These are phyloP conservation scores for Hyparrhenia diplandra DNA, from an alignment of 176 grass and related monocot species.

Conservation along the genomic window DNA sequence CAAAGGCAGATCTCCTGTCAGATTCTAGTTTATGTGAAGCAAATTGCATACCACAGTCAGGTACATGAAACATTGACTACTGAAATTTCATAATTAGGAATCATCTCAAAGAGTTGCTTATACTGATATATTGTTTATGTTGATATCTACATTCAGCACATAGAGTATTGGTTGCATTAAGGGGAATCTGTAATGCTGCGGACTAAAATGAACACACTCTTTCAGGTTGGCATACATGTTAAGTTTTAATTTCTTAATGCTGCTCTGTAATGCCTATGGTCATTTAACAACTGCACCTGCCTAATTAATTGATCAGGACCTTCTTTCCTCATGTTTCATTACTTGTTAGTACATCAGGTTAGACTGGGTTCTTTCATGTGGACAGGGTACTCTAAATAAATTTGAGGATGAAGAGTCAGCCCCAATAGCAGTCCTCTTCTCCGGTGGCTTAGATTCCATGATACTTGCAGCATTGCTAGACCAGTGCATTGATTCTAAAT, in stretches of 20 bases:
- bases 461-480: slow-evolving; percentile 88
- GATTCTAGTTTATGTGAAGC: slow-evolving; percentile 15
- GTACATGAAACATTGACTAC: slow-evolving; percentile 5
- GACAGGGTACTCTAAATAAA: slow-evolving; percentile 42
- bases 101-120: slow-evolving; percentile 8
- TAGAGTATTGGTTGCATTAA: slow-evolving; percentile 59
- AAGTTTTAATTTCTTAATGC: not conserved
- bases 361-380: slow-evolving; percentile 26
- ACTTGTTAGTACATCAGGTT: slow-evolving; percentile 9
- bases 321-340: not conserved
- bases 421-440: slow-evolving; percentile 87
- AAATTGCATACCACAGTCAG: slow-evolving; percentile 24
- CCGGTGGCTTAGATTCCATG: slow-evolving; percentile 94
- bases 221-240: slow-evolving; percentile 39
- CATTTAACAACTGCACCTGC: not conserved
- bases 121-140: slow-evolving; percentile 19
- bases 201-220: slow-evolving; percentile 53
- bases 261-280: not conserved
- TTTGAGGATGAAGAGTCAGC: slow-evolving; percentile 41
- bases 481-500: slow-evolving; percentile 64
- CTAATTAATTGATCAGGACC: not conserved
- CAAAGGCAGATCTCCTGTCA: not conserved
- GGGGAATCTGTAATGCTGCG: slow-evolving; percentile 75
- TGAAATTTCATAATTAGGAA: slow-evolving; percentile 19
- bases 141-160: slow-evolving; percentile 40